phyloP scores from a whole-genome alignment of 192 early-diverging fungal species.

The Dispira parvispora region DNA sequence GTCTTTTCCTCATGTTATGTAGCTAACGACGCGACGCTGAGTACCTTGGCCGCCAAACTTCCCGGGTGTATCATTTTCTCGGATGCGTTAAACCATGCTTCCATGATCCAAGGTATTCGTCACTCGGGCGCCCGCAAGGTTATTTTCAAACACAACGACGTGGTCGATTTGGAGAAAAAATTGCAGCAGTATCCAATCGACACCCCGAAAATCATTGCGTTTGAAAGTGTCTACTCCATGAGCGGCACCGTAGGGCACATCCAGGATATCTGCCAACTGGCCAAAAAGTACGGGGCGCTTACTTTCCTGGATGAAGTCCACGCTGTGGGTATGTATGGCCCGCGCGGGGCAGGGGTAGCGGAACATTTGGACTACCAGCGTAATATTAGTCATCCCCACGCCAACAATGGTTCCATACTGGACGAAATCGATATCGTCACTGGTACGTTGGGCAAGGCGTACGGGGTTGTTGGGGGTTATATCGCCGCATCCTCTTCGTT shows the following conservation, averaged over 20 bases:
- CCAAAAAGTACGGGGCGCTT: constrained; percentile 89
- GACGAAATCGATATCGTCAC: constrained; percentile 90
- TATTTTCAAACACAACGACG: constrained; percentile 87
- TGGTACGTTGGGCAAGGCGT: constrained; percentile 93
- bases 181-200: constrained; percentile 62
- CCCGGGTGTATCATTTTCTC: constrained; percentile 90
- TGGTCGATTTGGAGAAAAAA: constrained; percentile 71
- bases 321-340: constrained; percentile 98
- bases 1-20: constrained; percentile 98
- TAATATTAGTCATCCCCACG: constrained; percentile 31
- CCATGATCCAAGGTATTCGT: constrained; percentile 96
- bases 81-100: constrained; percentile 90
- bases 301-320: constrained; percentile 97
- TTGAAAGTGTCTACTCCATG: constrained; percentile 97
- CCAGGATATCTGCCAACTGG: constrained; percentile 70
- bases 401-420: constrained; percentile 38
- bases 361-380: constrained; percentile 79
- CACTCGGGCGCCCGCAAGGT: constrained; percentile 76
- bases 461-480: constrained; percentile 93
- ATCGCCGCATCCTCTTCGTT: constrained; percentile 77
- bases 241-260: constrained; percentile 86
- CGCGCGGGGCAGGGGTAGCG: constrained; percentile 82
- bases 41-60: constrained; percentile 71
- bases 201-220: constrained; percentile 89
- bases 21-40: constrained; percentile 91